A percentile compares a stretch with the other conserved stretches of the same genome.
Evolutionary conservation across 176 grass and related monocot genomes (phyloP).

Genomic region (Eragrostis nindensis): DNA sequence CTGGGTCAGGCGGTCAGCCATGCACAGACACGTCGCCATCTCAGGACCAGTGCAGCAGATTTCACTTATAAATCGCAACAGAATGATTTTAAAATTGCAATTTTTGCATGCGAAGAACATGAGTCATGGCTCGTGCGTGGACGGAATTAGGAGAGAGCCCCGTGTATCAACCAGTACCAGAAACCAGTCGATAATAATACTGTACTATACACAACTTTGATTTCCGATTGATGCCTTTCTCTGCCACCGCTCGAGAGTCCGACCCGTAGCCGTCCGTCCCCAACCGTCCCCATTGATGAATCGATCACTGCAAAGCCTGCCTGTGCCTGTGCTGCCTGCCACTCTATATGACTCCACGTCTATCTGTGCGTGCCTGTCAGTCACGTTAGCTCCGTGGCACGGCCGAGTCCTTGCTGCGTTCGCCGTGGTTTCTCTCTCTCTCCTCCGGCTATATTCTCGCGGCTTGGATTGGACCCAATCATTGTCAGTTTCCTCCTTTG

Average conservation of each 20-base stretch:
- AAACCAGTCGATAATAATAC: not conserved
- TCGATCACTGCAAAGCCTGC: not conserved
- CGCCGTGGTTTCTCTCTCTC: not conserved
- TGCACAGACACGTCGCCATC: not conserved
- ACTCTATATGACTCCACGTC: not conserved
- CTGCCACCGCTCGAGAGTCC: not conserved
- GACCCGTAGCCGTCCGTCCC: slow-evolving; percentile 35
- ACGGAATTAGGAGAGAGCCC: not conserved
- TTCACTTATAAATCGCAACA: not conserved
- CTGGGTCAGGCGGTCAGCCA: not conserved
- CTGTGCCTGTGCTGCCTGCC: no score
- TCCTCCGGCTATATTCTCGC: slow-evolving; percentile 22
- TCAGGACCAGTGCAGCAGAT: not conserved
- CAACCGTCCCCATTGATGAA: slow-evolving; percentile 39
- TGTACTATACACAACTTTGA: no score
- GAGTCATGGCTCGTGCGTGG: not conserved
- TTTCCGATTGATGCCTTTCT: not conserved
- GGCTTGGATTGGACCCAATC: slow-evolving; percentile 3
- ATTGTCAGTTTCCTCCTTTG: not conserved
- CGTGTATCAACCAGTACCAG: not conserved
- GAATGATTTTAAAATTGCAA: not conserved
- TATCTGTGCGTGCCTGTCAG: not conserved
- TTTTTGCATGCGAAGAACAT: not conserved
- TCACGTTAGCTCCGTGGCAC: not conserved
- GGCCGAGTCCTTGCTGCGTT: not conserved